These are phyloP conservation scores for Capsicum pubescens DNA, from an alignment of 257 asterid genomes.

Conservation along the genomic window DNA sequence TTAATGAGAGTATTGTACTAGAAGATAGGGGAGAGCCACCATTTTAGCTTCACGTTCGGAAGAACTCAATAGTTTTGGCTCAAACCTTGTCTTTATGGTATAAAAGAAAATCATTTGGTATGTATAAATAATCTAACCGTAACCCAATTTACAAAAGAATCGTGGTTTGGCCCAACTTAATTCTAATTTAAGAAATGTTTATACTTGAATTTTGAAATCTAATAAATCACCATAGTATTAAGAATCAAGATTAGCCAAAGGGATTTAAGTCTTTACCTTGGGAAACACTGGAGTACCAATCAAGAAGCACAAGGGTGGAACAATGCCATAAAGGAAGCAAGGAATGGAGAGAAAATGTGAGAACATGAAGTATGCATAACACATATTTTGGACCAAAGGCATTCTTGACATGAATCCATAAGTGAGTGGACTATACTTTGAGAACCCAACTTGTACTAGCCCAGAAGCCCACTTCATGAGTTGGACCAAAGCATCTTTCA, in stretches of 20 bases:
- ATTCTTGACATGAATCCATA: constrained; percentile 53
- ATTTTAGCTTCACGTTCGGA: neutral
- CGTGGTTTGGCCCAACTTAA: too few relatives aligned
- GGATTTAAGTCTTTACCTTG: constrained; percentile 43
- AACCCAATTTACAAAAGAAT: neutral
- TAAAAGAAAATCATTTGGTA: too few relatives aligned
- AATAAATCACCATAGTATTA: neutral
- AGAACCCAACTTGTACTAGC: constrained; percentile 63
- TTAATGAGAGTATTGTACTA: neutral
- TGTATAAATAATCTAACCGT: neutral
- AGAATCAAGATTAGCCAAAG: neutral
- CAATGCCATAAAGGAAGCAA: constrained; percentile 51
- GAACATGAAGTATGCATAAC: constrained; percentile 56
- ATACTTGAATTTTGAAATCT: neutral
- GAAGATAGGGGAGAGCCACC: neutral
- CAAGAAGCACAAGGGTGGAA: constrained; percentile 59
- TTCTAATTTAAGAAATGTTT: too few relatives aligned
- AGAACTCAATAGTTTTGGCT: neutral
- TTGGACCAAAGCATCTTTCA: constrained; percentile 65
- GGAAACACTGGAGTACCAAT: constrained; percentile 62
- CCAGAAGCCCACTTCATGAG: constrained; percentile 79
- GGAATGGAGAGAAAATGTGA: constrained; percentile 53
- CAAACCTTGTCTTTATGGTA: neutral
- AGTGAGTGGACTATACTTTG: constrained; percentile 57
- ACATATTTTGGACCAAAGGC: constrained; percentile 57